Evolutionary conservation across 805 yeast species (phyloP).

Genomic region (Candida ipomoeae): DNA sequence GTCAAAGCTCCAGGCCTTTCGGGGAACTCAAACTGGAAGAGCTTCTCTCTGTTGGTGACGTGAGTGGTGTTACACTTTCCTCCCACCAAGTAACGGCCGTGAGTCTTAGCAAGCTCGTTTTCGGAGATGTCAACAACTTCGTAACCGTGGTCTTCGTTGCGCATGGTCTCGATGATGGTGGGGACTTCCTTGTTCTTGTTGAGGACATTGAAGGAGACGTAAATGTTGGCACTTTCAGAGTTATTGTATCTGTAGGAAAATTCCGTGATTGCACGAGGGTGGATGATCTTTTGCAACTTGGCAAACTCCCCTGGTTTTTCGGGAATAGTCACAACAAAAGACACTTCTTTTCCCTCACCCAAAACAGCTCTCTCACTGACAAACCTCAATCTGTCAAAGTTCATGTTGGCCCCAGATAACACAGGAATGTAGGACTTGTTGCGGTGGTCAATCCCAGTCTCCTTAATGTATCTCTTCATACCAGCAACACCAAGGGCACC

Average conservation of each 20-base stretch:
- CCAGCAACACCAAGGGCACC: slow-evolving; percentile 98
- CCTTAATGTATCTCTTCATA: slow-evolving; percentile 70
- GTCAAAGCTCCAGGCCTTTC: slow-evolving; percentile 95
- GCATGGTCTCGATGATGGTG: slow-evolving; percentile 56
- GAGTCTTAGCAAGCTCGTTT: slow-evolving; percentile 93
- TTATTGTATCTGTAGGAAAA: slow-evolving; percentile 79
- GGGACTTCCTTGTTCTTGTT: slow-evolving; percentile 71
- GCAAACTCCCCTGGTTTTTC: slow-evolving; percentile 90
- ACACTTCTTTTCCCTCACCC: slow-evolving; percentile 98
- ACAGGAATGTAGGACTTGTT: slow-evolving; percentile 75
- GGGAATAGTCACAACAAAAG: slow-evolving; percentile 84
- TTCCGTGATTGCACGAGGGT: slow-evolving; percentile 91
- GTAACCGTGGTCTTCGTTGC: slow-evolving; percentile 55
- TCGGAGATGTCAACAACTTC: slow-evolving; percentile 80
- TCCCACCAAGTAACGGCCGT: slow-evolving; percentile 94
- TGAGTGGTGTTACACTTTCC: slow-evolving; percentile 58
- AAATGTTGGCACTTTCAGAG: slow-evolving; percentile 63
- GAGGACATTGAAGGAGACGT: slow-evolving; percentile 80
- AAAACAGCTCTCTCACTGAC: slow-evolving; percentile 95
- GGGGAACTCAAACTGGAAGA: slow-evolving; percentile 89
- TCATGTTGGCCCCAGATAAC: slow-evolving; percentile 96
- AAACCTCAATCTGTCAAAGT: slow-evolving; percentile 91
- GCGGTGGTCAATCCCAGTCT: slow-evolving; percentile 65
- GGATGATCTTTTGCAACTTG: slow-evolving; percentile 67
- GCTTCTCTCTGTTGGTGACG: slow-evolving; percentile 64